Conservation (phyloP, 78 protist genomes). For the Dictyostelium purpureum region DNA sequence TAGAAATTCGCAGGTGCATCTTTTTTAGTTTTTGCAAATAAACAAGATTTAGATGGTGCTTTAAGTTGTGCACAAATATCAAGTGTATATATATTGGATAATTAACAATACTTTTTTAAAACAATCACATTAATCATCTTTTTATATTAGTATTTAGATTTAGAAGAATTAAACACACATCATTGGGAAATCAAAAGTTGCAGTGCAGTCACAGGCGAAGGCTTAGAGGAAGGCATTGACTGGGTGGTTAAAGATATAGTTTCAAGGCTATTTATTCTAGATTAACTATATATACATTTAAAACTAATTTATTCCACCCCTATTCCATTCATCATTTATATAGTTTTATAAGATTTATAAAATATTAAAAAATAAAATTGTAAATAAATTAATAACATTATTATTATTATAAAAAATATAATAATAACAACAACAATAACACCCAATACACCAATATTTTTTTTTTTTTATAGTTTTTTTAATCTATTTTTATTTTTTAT, state of each 20-base stretch:
- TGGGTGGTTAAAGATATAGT: conserved; percentile 98
- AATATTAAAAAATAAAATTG: too few species aligned
- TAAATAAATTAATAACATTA: too few species aligned
- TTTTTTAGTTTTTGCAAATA: conserved; percentile 97
- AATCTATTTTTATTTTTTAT: too few species aligned
- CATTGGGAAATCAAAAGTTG: conserved; percentile 92
- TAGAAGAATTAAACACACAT: conserved; percentile 81
- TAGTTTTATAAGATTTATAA: too few species aligned
- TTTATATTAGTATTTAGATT: conserved; percentile 36
- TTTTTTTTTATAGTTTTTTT: too few species aligned
- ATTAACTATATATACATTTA: too few species aligned
- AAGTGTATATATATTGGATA: conserved; percentile 20
- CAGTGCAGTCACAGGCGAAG: conserved; percentile 95
- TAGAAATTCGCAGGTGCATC: conserved; percentile 97
- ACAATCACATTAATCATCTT: neutral
- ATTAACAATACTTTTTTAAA: neutral
- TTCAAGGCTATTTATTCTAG: conserved; percentile 92
- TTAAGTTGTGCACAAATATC: conserved; percentile 84
- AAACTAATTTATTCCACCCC: too few species aligned
- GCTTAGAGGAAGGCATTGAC: conserved; percentile 94
- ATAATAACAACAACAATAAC: too few species aligned
- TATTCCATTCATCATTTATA: too few species aligned
- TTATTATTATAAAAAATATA: too few species aligned
- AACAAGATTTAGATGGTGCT: conserved; percentile 97
- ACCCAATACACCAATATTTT: too few species aligned